phyloP scores from a whole-genome alignment of 208 protist species.

The Crithidia expoeki region DNA sequence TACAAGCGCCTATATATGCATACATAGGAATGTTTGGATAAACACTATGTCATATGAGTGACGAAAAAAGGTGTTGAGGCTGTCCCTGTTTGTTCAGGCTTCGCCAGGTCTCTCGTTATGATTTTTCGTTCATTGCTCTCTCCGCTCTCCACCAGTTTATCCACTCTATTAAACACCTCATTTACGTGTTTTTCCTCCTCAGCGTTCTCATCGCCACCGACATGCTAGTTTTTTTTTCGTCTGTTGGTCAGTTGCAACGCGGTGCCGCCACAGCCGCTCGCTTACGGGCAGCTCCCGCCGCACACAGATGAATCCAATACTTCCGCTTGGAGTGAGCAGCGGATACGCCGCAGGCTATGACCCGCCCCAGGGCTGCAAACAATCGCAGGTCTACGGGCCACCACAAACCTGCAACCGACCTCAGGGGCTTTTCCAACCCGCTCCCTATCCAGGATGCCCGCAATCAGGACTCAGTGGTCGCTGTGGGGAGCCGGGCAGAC shows the following conservation, averaged over 20 bases:
- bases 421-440: background rate
- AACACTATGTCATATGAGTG: background rate
- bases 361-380: background rate
- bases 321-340: background rate
- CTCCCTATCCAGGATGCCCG: background rate
- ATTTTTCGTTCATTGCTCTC: background rate
- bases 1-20: too few relatives aligned
- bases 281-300: constrained; percentile 17
- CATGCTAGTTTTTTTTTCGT: background rate
- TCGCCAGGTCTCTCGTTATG: background rate
- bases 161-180: background rate
- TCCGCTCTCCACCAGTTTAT: background rate
- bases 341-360: background rate
- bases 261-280: constrained; percentile 10
- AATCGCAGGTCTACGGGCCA: background rate
- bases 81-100: too few relatives aligned
- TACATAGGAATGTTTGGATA: background rate
- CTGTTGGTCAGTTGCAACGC: background rate
- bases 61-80: background rate
- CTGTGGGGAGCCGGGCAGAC: constrained; percentile 2
- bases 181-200: constrained; percentile 2
- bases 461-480: background rate
- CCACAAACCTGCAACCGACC: background rate
- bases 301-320: constrained; percentile 4
- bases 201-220: background rate